Evolutionary conservation across 164 flowering plant genomes (phyloP), one percentile per base, ranked within the genome.

Genomic region (Magnolia changhungtana): DNA sequence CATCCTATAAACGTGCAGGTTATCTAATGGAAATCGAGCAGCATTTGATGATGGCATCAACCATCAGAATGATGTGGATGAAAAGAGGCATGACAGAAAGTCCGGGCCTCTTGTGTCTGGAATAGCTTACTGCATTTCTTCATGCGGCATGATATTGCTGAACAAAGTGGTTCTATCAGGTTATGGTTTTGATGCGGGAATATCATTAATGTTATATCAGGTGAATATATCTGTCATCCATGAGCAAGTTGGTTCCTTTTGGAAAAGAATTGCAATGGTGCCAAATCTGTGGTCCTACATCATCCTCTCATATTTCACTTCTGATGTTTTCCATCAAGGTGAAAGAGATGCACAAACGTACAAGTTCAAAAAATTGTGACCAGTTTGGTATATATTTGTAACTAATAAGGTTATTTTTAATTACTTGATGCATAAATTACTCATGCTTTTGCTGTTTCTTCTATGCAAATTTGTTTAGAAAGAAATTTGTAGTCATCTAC

Each of bases 151-250:
- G 96, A 90, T 92, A 76, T 67, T 93, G 81, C 83, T 93, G 55
- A 93, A 93, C 80, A 93, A 93, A 84, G 67, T 90, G 73, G 91
- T 90, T 71, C 83, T 93, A 27, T 93, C 93, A 27, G 78, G 88
- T 73, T 93, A 87, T 78, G 85, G 83, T 50, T 93, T 93, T 82
- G 78, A 85, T 83, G 96, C 98, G 8, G 98, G 98, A 75, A 84
- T 93, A 78, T 88, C 94, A 1, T 79, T 91, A 82, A 93, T 91
- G 92, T 86, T 93, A 69, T 93, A 91, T 83, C 98, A 93, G 89
- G 98, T 91, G 20, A 45, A 7, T 50, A 50, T 19, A 19, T 67
- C 31, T 74, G 69, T 21, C 19, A 59, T 37, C 45, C 45, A 37
- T 37, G 45, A 37, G 7, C 7, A 37, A 37, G 7, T 37, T 37